Evolutionary conservation across 2,329 filamentous ascomycete genomes (phyloP).

Genomic region (Magnaporthiopsis rhizophila): DNA sequence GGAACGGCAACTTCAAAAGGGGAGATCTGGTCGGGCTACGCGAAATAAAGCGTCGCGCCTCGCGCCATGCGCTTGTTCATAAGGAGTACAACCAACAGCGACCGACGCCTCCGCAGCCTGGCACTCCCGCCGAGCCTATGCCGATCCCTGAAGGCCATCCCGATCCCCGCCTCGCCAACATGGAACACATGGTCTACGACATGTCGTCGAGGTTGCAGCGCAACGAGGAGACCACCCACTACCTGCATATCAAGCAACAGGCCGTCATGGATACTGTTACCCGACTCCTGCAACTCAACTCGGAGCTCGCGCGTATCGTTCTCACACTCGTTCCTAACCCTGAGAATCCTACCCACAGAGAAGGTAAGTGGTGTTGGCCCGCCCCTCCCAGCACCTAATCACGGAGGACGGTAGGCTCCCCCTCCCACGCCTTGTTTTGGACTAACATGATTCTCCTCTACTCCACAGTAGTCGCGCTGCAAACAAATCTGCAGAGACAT

Average conservation of each 20-base stretch:
- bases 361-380: slow-evolving; percentile 52
- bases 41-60: slow-evolving; percentile 93
- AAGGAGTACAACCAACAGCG: slow-evolving; percentile 81
- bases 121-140: slow-evolving; percentile 76
- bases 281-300: slow-evolving; percentile 66
- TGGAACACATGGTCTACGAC: slow-evolving; percentile 81
- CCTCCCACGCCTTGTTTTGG: neutral
- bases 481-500: slow-evolving; percentile 54
- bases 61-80: slow-evolving; percentile 85
- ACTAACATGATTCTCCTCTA: slow-evolving; percentile 15
- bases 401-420: neutral
- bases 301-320: slow-evolving; percentile 72
- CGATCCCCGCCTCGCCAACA: slow-evolving; percentile 63
- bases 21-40: slow-evolving; percentile 84
- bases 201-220: slow-evolving; percentile 67
- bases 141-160: slow-evolving; percentile 56
- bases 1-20: slow-evolving; percentile 92
- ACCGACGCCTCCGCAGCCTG: slow-evolving; percentile 63
- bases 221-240: slow-evolving; percentile 74
- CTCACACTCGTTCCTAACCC: slow-evolving; percentile 65
- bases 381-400: neutral
- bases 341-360: slow-evolving; percentile 71
- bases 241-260: slow-evolving; percentile 74
- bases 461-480: slow-evolving; percentile 43
- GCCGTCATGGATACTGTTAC: slow-evolving; percentile 72